Conservation (phyloP, 768 basidiomycete genomes). For the Russula compacta region DNA sequence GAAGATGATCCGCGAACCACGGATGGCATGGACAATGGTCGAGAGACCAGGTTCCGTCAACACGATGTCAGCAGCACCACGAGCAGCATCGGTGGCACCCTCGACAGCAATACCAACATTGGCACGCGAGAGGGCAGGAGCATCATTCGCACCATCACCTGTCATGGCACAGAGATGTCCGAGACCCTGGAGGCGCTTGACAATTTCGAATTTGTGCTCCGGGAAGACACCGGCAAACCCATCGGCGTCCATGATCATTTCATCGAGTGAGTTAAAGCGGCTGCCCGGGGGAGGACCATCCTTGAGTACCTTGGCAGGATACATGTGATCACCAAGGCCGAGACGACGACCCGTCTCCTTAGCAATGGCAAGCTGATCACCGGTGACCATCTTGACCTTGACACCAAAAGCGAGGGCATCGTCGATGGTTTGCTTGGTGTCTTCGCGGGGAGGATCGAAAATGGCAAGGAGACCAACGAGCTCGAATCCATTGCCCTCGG, state of each 20-base stretch:
- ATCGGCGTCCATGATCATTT: constrained; percentile 99
- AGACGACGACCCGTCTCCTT: constrained; percentile 99
- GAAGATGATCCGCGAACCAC: constrained; percentile 98
- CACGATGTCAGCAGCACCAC: constrained; percentile 97
- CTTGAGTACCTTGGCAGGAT: constrained; percentile 97
- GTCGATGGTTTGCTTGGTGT: constrained; percentile 98
- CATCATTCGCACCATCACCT: constrained; percentile 98
- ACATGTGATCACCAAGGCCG: constrained; percentile 98
- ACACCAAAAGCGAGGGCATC: constrained; percentile 94
- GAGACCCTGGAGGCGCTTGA: constrained; percentile 94
- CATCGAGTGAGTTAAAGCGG: constrained; percentile 79
- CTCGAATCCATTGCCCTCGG: constrained; percentile 93
- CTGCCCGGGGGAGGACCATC: constrained; percentile 85
- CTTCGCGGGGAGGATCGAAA: constrained; percentile 95
- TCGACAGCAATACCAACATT: constrained; percentile 99
- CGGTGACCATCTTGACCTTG: constrained; percentile 99
- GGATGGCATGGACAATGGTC: constrained; percentile 98
- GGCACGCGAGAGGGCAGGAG: constrained; percentile 93
- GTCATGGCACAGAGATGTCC: constrained; percentile 98
- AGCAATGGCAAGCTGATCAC: constrained; percentile 98
- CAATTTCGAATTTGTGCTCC: constrained; percentile 99
- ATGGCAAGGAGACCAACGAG: constrained; percentile 95
- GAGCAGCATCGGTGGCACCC: constrained; percentile 97
- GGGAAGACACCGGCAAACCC: constrained; percentile 99
- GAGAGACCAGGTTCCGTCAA: constrained; percentile 97